Evolutionary conservation across 495 filamentous ascomycete species (phyloP).

Genomic region (Talaromyces ruber): DNA sequence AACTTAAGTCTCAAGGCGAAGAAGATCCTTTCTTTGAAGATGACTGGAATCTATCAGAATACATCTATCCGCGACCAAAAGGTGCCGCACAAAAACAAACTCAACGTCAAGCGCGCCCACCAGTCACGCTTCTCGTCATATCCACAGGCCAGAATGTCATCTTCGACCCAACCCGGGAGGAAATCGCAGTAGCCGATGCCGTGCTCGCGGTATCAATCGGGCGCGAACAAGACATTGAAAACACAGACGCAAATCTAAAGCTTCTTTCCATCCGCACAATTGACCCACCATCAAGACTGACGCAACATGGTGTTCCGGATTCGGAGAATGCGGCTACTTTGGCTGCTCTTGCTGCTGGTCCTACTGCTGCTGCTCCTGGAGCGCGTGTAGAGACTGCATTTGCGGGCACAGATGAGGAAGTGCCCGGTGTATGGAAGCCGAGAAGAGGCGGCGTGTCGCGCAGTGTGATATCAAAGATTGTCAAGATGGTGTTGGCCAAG

Average conservation of each 20-base stretch:
- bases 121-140: slow-evolving; percentile 84
- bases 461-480: slow-evolving; percentile 54
- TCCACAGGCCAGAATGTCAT: slow-evolving; percentile 80
- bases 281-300: slow-evolving; percentile 62
- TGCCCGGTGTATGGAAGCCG: slow-evolving; percentile 71
- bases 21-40: slow-evolving; percentile 98
- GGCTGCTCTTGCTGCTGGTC: slow-evolving; percentile 24
- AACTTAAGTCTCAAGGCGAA: slow-evolving; percentile 71
- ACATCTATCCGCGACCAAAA: slow-evolving; percentile 57
- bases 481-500: slow-evolving; percentile 53
- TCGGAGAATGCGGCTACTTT: slow-evolving; percentile 57
- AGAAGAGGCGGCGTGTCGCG: slow-evolving; percentile 68
- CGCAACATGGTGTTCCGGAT: slow-evolving; percentile 62
- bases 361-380: slow-evolving; percentile 19
- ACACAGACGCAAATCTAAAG: slow-evolving; percentile 23
- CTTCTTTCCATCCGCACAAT: slow-evolving; percentile 59
- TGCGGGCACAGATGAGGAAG: slow-evolving; percentile 42
- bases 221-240: slow-evolving; percentile 15
- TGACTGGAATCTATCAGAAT: slow-evolving; percentile 79
- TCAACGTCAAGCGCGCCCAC: slow-evolving; percentile 44
- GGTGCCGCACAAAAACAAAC: slow-evolving; percentile 9
- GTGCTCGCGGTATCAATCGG: slow-evolving; percentile 72
- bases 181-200: slow-evolving; percentile 84
- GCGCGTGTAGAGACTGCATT: slow-evolving; percentile 21
- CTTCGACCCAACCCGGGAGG: slow-evolving; percentile 85